Evolutionary conservation across 2,329 filamentous ascomycete genomes (phyloP).

Genomic region (Plectosphaerella plurivora): DNA sequence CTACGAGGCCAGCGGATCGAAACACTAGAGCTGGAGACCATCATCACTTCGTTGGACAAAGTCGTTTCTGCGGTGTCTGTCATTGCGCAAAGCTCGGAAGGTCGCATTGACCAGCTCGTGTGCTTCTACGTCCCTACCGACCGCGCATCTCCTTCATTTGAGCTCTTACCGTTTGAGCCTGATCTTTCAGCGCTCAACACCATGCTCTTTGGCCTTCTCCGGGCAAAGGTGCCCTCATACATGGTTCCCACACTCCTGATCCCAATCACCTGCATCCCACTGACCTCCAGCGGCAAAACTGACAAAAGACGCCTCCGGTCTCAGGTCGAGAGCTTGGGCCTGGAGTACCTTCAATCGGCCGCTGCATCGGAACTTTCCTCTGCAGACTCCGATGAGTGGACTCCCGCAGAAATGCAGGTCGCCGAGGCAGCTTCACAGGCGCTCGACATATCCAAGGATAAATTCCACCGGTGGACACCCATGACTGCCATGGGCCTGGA

Average conservation of each 20-base stretch:
- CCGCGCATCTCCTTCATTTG: not conserved
- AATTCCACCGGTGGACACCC: slow-evolving; percentile 61
- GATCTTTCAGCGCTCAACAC: slow-evolving; percentile 28
- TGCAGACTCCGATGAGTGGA: slow-evolving; percentile 35
- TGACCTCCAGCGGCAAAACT: slow-evolving; percentile 71
- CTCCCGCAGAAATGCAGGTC: slow-evolving; percentile 50
- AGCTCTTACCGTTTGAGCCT: slow-evolving; percentile 29
- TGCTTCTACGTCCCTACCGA: slow-evolving; percentile 60
- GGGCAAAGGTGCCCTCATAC: slow-evolving; percentile 60
- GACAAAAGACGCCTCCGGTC: slow-evolving; percentile 53
- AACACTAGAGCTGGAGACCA: slow-evolving; percentile 67
- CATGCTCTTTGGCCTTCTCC: slow-evolving; percentile 50
- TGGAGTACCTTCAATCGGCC: slow-evolving; percentile 35
- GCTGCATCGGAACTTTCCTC: slow-evolving; percentile 17
- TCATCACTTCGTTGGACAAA: slow-evolving; percentile 45
- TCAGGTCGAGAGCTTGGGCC: slow-evolving; percentile 39
- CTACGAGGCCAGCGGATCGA: slow-evolving; percentile 78
- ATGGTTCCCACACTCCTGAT: slow-evolving; percentile 76
- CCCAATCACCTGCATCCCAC: slow-evolving; percentile 64
- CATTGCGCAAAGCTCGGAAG: slow-evolving; percentile 39
- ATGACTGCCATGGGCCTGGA: slow-evolving; percentile 78
- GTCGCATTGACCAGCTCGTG: slow-evolving; percentile 50
- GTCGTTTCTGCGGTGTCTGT: slow-evolving; percentile 63
- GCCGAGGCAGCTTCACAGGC: slow-evolving; percentile 48
- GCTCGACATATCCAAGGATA: slow-evolving; percentile 35